Evolutionary conservation across 352 stramenopile genomes (phyloP), one percentile per base, ranked within the genome.

Genomic region (Thraustochytrium sp.): DNA sequence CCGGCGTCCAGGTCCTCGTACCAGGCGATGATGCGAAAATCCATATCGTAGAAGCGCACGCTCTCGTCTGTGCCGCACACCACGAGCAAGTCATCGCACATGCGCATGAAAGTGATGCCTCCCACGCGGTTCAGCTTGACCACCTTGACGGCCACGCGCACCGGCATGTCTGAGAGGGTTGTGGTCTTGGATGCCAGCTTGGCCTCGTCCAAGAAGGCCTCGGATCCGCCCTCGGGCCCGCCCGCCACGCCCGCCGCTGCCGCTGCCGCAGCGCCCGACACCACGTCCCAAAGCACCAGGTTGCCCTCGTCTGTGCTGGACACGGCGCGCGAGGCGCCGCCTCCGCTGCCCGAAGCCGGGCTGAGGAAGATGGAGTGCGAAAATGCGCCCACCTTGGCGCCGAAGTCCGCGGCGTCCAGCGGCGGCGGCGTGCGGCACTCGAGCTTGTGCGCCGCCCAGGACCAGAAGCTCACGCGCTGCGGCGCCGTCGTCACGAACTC

Each of bases 1-100:
- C 94, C 94, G 38, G 93, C 93, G 65, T 94, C 93, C 42, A 98
- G 89, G 76, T 98, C 93, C 85, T 98, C 94, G 74, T 95, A 97
- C 93, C 93, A 98, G 18, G 93, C 92, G 34, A 96, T 89, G 23
- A 98, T 89, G 36, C 94, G 91, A 55, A 97, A 95, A 62, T 94
- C 92, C 86, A 95, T 94, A 87, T 98, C 93, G 84, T 96, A 98
- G 85, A 97, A 96, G 5, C 94, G 90, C 21, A 97, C 92, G 8
- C 90, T 89, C 29, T 94, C 94, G 76, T 98, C 94, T 42, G 88
- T 92, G 13, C 90, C 93, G 9, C 91, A 94, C 29, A 97, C 85
- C 42, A 97, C 92, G 4, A 98, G 85, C 84, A 97, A 96, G 29
- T 91, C 89, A 61, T 96, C 91, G 9, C 78, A 48, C 36, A 82